Percentiles rank a stretch among this genome's conserved stretches.
phyloP scores from a whole-genome alignment of 2,329 filamentous ascomycete genomes.

The Huntiella abstrusa region DNA sequence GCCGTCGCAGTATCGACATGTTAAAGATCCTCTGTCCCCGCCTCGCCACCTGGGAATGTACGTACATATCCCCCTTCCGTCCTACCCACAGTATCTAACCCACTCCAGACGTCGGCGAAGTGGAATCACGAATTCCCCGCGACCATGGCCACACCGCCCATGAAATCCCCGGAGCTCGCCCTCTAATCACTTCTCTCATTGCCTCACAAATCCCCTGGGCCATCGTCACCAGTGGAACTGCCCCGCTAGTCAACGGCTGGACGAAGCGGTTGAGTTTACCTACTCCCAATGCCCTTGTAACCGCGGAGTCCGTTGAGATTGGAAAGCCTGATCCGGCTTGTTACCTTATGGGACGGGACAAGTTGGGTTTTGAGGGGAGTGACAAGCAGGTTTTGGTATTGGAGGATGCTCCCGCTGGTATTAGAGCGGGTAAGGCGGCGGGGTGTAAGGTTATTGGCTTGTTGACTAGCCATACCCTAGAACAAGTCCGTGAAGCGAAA shows the following conservation, averaged over 20 bases:
- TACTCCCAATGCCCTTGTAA: constrained; percentile 46
- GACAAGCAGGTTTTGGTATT: constrained; percentile 49
- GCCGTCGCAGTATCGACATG: constrained; percentile 72
- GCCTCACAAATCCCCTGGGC: constrained; percentile 53
- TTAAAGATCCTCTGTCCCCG: constrained; percentile 61
- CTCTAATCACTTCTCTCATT: constrained; percentile 49
- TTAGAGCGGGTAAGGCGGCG: constrained; percentile 65
- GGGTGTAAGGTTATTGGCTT: constrained; percentile 74
- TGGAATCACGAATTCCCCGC: constrained; percentile 62
- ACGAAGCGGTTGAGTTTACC: constrained; percentile 47
- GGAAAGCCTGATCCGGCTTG: constrained; percentile 65
- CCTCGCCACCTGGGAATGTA: constrained; percentile 86
- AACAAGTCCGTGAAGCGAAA: constrained; percentile 53
- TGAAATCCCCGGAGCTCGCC: constrained; percentile 69
- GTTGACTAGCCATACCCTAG: constrained; percentile 61
- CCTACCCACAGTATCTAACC: background rate
- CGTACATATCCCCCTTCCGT: constrained; percentile 21
- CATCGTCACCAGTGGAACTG: constrained; percentile 62
- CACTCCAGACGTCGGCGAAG: constrained; percentile 49
- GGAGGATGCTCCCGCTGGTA: constrained; percentile 77
- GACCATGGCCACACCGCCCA: constrained; percentile 59
- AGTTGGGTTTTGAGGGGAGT: constrained; percentile 32
- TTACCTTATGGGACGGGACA: constrained; percentile 48
- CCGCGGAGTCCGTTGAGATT: constrained; percentile 54
- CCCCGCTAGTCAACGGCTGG: constrained; percentile 53